Evolutionary conservation across 192 early-diverging fungal species (phyloP), one percentile per base, ranked within the genome.

Genomic region (Mortierella claussenii): DNA sequence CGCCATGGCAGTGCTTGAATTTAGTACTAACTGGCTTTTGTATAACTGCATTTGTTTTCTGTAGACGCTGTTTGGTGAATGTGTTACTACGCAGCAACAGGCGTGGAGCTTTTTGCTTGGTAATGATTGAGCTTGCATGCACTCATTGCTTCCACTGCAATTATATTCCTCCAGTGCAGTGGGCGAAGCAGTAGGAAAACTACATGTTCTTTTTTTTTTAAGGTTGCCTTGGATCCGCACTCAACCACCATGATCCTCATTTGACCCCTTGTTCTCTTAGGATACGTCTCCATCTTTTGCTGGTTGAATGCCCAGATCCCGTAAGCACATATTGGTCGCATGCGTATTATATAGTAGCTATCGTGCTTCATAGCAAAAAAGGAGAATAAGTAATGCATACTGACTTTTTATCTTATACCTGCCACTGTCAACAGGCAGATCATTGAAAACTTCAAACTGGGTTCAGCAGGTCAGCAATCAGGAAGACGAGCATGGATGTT

Each of bases 241-340:
- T 40, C 8, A 13, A 40, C 37, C 37, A 10, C 37, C 13, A 7
- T 10, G 8, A 40, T 40, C 8, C 8, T 40, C 37, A 40, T 40
- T 40, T 40, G 37, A 40, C 37, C 37, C 37, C 37, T 40, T 40
- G 7, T 40, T 40, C 13, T 45, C 4, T 53, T 60, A 71, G 88
- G 89, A 27, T 91, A 90, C 53, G 30, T 73, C 6, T 91, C 89
- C 0, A 87, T 91, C 47, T 48, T 78, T n/a, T 89, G 81, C 60
- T 92, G 89, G 90, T 36, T 92, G 30, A 91, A 87, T 79, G 90
- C 90, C 18, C 90, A 92, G 78, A 63, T 91, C 32, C 90, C 89
- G 79, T 90, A 90, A 74, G 82, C 86, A 24, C 20, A 36, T 40
- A 7, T 40, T 40, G 8, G 37, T 54, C n/a, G 17, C 32, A 45